Percentiles rank a stretch among this genome's conserved stretches.
phyloP scores from a whole-genome alignment of 306 rosid species.

The Quercus parvula region DNA sequence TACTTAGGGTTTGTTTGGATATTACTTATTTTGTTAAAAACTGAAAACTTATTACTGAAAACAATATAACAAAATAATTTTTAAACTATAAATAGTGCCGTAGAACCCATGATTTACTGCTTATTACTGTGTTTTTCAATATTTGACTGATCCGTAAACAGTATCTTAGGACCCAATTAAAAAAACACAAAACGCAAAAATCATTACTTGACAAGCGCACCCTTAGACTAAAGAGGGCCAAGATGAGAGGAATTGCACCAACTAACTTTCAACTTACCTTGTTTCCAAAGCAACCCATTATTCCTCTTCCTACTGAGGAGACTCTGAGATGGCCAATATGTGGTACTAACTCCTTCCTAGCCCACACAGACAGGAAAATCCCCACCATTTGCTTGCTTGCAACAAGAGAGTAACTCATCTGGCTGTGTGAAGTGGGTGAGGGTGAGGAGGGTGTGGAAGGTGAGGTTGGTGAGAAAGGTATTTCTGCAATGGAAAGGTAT shows the following conservation, averaged over 20 bases:
- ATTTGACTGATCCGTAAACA: fast-evolving
- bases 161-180: fast-evolving
- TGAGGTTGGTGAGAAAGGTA: conserved; percentile 25
- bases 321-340: conserved; percentile 86
- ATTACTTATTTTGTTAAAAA: fast-evolving
- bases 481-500: conserved; percentile 53
- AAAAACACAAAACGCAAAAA: too few species aligned
- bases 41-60: fast-evolving
- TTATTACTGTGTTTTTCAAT: too few species aligned
- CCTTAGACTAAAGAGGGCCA: not conserved
- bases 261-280: conserved; percentile 46
- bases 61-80: fast-evolving
- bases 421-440: not conserved
- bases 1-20: fast-evolving
- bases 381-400: conserved; percentile 96
- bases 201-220: too few species aligned
- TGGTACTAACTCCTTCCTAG: conserved; percentile 65
- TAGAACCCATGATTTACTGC: fast-evolving
- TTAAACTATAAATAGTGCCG: too few species aligned
- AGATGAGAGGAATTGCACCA: not conserved
- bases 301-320: conserved; percentile 83
- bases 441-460: not conserved
- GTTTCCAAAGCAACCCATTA: conserved; percentile 88
- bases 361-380: conserved; percentile 79
- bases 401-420: conserved; percentile 50